phyloP scores from a whole-genome alignment of 176 grass and related monocot species.

The Puccinellia tenuiflora region DNA sequence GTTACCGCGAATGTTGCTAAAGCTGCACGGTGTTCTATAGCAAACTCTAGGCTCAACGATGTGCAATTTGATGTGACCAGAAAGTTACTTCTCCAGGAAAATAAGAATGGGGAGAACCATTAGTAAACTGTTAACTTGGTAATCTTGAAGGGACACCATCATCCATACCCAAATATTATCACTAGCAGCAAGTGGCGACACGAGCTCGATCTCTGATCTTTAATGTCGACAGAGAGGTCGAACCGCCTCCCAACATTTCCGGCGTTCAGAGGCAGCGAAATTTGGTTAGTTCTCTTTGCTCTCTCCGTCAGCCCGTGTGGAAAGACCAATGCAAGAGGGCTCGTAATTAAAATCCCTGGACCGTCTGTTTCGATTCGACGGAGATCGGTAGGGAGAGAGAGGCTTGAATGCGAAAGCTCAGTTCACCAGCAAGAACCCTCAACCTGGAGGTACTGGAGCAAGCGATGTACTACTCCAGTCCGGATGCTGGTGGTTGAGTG shows the following conservation, averaged over 20 bases:
- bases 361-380: slow-evolving; percentile 28
- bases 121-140: no score
- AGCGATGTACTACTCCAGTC: no score
- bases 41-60: no score
- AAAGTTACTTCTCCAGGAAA: no score
- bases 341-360: neutral
- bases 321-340: neutral
- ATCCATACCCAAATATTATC: no score
- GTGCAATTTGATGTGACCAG: no score
- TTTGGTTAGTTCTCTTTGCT: neutral
- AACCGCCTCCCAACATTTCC: neutral
- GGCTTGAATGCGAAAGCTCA: slow-evolving; percentile 20
- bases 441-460: no score
- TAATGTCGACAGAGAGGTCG: neutral
- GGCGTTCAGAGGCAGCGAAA: neutral
- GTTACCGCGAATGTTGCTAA: no score
- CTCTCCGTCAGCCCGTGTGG: neutral
- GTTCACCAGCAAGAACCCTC: neutral
- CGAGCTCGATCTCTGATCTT: neutral
- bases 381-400: neutral
- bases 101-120: no score
- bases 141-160: no score
- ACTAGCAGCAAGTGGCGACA: neutral
- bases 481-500: neutral
- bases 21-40: no score